Percentiles rank a stretch among this genome's conserved stretches.
Conservation (phyloP, 768 basidiomycete species). For the Daedaleopsis sinensis region DNA sequence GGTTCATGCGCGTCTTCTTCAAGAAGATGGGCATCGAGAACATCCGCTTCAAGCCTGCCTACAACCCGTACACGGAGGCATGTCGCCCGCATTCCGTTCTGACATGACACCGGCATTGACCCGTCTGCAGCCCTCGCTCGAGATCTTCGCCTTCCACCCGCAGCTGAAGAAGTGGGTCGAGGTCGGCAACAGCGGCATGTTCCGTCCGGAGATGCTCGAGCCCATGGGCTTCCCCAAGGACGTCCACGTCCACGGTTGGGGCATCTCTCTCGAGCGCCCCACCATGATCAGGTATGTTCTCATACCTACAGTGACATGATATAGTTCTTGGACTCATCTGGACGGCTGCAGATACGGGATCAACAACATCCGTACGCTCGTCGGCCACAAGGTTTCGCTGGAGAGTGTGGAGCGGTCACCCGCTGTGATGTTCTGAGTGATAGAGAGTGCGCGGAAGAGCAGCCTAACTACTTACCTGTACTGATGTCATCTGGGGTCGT, state of each 20-base stretch:
- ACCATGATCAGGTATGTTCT: constrained; percentile 93
- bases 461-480: not conserved
- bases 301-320: not conserved
- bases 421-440: constrained; percentile 81
- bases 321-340: not conserved
- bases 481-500: not conserved
- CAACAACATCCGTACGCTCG: constrained; percentile 93
- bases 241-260: constrained; percentile 97
- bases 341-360: constrained; percentile 78
- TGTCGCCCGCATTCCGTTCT: constrained; percentile 6
- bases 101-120: not conserved
- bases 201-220: constrained; percentile 98
- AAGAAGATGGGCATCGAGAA: constrained; percentile 95
- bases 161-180: constrained; percentile 94
- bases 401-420: constrained; percentile 87
- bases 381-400: constrained; percentile 96
- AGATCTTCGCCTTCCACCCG: constrained; percentile 98
- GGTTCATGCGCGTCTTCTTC: constrained; percentile 99
- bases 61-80: constrained; percentile 96
- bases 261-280: constrained; percentile 90
- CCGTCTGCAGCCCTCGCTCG: constrained; percentile 77
- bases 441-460: not conserved
- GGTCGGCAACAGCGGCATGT: constrained; percentile 99
- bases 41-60: constrained; percentile 97
- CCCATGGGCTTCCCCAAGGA: constrained; percentile 98